Percentiles rank a stretch among this genome's conserved stretches.
These are phyloP conservation scores for Petrea volubilis DNA, from an alignment of 257 asterid species.

Conservation along the genomic window DNA sequence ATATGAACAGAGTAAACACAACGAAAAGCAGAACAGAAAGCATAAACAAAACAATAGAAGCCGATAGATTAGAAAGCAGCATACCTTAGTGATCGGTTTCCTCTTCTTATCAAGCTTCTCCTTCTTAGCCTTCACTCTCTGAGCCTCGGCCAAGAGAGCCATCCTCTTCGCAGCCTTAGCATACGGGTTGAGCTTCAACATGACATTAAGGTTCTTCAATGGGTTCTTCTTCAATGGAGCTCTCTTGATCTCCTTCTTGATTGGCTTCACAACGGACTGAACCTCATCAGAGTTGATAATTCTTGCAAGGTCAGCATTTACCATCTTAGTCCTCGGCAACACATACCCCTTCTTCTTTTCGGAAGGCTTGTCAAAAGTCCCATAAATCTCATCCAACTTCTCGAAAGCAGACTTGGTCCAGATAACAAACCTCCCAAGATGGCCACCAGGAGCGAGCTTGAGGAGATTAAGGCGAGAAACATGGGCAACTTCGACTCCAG, in stretches of 20 bases:
- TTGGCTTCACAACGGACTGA: constrained; percentile 70
- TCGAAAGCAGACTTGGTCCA: constrained; percentile 75
- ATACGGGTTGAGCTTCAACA: constrained; percentile 66
- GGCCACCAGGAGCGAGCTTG: constrained; percentile 70
- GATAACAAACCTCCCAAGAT: constrained; percentile 62
- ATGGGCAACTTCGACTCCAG: constrained; percentile 69
- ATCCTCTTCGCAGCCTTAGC: constrained; percentile 78
- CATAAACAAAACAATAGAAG: not conserved
- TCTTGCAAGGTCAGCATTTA: constrained; percentile 72
- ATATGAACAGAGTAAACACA: not conserved
- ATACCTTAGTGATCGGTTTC: constrained; percentile 60
- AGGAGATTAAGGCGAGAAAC: constrained; percentile 57
- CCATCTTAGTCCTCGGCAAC: constrained; percentile 67
- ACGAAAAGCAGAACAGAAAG: not conserved
- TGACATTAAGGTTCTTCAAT: constrained; percentile 55
- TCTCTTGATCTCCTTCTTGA: constrained; percentile 64
- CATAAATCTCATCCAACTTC: constrained; percentile 65
- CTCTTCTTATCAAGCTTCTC: constrained; percentile 67
- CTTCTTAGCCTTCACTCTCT: constrained; percentile 61
- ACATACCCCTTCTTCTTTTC: constrained; percentile 66
- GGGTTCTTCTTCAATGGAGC: constrained; percentile 73
- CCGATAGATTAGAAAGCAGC: not conserved
- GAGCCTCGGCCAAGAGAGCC: constrained; percentile 69
- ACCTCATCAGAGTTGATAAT: constrained; percentile 81
- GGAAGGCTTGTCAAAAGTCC: constrained; percentile 58